Evolutionary conservation across 1,139 yeast species (phyloP), one percentile per base, ranked within the genome.

Genomic region (Zygoascus meyerae): DNA sequence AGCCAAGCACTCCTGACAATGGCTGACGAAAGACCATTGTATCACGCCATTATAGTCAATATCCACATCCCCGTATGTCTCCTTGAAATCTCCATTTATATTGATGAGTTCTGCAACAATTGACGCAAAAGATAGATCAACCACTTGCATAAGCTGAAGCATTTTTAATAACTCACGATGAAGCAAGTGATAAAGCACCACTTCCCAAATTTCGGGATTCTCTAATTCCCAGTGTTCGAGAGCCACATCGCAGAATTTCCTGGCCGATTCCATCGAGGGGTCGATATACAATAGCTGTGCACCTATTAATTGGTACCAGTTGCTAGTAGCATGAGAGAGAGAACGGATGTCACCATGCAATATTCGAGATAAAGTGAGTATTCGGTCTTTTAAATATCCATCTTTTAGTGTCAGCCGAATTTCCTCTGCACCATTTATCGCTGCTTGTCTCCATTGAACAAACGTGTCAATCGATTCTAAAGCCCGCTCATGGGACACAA

Each of bases 231-330:
- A 63, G 18, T 66, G 65, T 26, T 64, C 60, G 3, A 62, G 51
- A 1, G 70, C 65, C 5, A 60, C 34, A 26, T 54, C 48, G 48
- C 69, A 64, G 54, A 76, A 78, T 49, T 77, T 80, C 12, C 55
- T 53, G 2, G 76, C 52, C 26, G 76, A 60, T 21, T 71, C 67
- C 12, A 61, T 51, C 1, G 78, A 70, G 33, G 84, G 83, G 36
- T 86, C 78, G 58, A 79, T 81, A 61, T 72, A 87, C 45, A 80
- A 69, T 26, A 80, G 68, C 37, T 83, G 72, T 1, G 86, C 83
- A 41, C 78, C 71, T 41, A 79, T 72, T 15, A 81, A 72, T 58
- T 86, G 95, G 61, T 80, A 84, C 95, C 95, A 86, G 1, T 76
- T 67, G 5, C 69, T 67, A 32, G 83, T 72, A 47, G 65, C 69